These are phyloP conservation scores for Dothideomycetes sp. DNA, from an alignment of 2,329 filamentous ascomycete species.

Conservation along the genomic window DNA sequence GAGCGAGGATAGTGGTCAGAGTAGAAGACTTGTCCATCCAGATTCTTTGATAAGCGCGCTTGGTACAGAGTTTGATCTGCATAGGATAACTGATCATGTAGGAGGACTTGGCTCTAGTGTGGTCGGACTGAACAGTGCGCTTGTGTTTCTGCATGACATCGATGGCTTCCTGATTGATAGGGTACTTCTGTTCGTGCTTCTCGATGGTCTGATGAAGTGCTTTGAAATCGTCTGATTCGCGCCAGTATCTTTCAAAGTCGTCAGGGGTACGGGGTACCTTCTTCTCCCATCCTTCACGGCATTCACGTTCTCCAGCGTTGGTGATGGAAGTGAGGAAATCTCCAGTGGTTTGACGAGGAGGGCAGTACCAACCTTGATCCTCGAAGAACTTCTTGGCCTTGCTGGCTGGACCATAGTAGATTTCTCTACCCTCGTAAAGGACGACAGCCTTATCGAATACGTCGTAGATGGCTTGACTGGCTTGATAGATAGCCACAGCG, in stretches of 20 bases:
- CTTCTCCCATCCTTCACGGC: slow-evolving; percentile 36
- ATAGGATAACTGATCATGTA: slow-evolving; percentile 71
- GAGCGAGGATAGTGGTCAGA: slow-evolving; percentile 58
- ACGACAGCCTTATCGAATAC: slow-evolving; percentile 61
- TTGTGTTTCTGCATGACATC: slow-evolving; percentile 40
- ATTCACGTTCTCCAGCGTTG: slow-evolving; percentile 37
- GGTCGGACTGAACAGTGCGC: too few relatives aligned
- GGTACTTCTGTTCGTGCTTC: slow-evolving; percentile 37
- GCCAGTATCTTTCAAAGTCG: slow-evolving; percentile 43
- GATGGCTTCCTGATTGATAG: slow-evolving; percentile 36
- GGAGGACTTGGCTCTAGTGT: slow-evolving; percentile 64
- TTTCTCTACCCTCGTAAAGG: slow-evolving; percentile 58
- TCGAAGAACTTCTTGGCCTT: slow-evolving; percentile 61
- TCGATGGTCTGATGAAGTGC: slow-evolving; percentile 39
- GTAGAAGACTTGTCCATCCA: slow-evolving; percentile 68
- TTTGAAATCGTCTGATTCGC: too few relatives aligned
- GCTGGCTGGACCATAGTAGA: slow-evolving; percentile 59
- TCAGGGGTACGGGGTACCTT: slow-evolving; percentile 41
- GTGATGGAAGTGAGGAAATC: slow-evolving; percentile 74
- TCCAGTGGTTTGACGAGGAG: slow-evolving; percentile 60
- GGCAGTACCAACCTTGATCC: slow-evolving; percentile 63
- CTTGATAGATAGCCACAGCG: slow-evolving; percentile 66
- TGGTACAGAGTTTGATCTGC: slow-evolving; percentile 70
- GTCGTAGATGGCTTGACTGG: slow-evolving; percentile 60
- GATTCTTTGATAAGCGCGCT: slow-evolving; percentile 70